Conservation (phyloP, 768 basidiomycete species). For the Mycena indigotica region DNA sequence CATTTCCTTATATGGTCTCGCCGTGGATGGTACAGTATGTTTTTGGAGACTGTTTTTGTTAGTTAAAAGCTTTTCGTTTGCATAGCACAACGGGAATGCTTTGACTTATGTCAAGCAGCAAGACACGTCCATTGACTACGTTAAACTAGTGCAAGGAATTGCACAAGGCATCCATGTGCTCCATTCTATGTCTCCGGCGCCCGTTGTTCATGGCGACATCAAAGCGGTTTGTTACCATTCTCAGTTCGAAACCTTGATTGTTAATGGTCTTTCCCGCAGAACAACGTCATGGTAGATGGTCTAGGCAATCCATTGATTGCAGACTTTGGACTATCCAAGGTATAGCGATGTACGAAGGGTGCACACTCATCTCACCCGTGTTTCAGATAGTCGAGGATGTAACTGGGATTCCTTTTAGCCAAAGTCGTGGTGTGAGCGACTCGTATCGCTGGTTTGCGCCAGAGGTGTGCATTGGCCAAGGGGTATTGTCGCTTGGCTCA, state of each 20-base stretch:
- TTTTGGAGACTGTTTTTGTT: neutral
- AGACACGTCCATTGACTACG: conserved; percentile 43
- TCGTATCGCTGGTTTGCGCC: conserved; percentile 59
- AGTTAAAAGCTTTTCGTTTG: neutral
- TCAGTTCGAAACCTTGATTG: too few relatives aligned
- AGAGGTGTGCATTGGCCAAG: conserved; percentile 53
- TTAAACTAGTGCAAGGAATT: conserved; percentile 47
- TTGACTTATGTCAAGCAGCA: conserved; percentile 47
- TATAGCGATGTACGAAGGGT: conserved; percentile 18
- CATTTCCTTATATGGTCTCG: conserved; percentile 54
- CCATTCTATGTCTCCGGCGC: conserved; percentile 52
- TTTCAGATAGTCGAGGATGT: conserved; percentile 57
- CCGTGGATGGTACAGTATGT: conserved; percentile 47
- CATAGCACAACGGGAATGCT: conserved; percentile 45
- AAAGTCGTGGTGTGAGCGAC: conserved; percentile 48
- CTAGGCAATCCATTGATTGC: conserved; percentile 51
- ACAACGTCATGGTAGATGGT: conserved; percentile 49
- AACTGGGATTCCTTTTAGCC: conserved; percentile 58
- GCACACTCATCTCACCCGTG: neutral
- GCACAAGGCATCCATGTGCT: conserved; percentile 49
- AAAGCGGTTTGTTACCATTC: conserved; percentile 49
- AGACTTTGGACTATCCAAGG: conserved; percentile 61
- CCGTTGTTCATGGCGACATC: conserved; percentile 57
- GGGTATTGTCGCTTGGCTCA: conserved; percentile 46
- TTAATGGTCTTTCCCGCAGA: conserved; percentile 34